These are phyloP conservation scores for Ogataea ganodermae DNA, from an alignment of 805 yeast species.

Conservation along the genomic window DNA sequence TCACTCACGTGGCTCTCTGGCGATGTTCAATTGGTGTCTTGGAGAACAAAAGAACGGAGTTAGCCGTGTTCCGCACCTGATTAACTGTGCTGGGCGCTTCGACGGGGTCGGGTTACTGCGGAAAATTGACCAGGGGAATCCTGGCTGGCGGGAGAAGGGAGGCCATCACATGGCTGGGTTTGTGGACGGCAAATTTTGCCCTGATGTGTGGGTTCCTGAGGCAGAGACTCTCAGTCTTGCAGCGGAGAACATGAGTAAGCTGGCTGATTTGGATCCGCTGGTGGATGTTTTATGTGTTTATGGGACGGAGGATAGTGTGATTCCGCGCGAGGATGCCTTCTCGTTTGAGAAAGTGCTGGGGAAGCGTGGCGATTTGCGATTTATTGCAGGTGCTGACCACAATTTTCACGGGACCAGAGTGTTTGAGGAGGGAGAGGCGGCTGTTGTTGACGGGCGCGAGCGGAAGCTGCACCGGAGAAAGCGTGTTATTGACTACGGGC, in stretches of 20 bases:
- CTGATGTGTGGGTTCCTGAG: conserved; percentile 43
- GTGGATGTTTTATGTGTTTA: conserved; percentile 66
- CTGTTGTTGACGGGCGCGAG: conserved; percentile 10
- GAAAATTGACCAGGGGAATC: conserved; percentile 36
- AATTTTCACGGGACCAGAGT: conserved; percentile 63
- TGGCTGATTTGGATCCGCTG: conserved; percentile 45
- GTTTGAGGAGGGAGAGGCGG: conserved; percentile 33
- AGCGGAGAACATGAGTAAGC: conserved; percentile 44
- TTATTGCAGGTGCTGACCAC: conserved; percentile 77
- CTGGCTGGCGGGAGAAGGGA: conserved; percentile 42
- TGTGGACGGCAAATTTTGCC: conserved; percentile 50
- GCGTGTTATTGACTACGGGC: conserved; percentile 57
- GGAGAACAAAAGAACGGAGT: conserved; percentile 39
- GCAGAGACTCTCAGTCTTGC: conserved; percentile 55
- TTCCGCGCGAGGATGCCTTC: conserved; percentile 65
- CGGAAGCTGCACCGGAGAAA: conserved; percentile 36
- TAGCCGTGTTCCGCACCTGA: conserved; percentile 54
- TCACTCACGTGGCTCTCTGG: conserved; percentile 80
- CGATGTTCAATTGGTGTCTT: conserved; percentile 73
- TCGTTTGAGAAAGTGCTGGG: conserved; percentile 58
- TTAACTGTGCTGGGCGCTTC: conserved; percentile 76
- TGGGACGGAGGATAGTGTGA: conserved; percentile 66
- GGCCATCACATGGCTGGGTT: conserved; percentile 45
- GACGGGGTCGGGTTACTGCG: conserved; percentile 48
- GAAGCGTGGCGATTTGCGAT: conserved; percentile 55